Evolutionary conservation across 352 stramenopile genomes (phyloP).

Genomic region (Phytophthora sansomeana): DNA sequence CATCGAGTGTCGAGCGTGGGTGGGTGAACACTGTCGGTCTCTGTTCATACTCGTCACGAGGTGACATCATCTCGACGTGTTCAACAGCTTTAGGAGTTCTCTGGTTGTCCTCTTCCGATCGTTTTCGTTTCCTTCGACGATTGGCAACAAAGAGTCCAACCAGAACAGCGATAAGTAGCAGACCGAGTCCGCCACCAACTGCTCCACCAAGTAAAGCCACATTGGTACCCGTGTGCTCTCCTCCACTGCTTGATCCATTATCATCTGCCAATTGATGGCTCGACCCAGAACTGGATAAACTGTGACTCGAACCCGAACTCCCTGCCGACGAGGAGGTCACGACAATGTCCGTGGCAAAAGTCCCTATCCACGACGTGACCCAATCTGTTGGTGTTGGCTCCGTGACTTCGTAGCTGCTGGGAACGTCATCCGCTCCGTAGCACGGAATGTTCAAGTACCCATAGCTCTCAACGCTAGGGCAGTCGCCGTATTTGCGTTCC

Average conservation of each 20-base stretch:
- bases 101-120: constrained; percentile 8
- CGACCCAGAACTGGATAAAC: background rate
- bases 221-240: constrained; percentile 7
- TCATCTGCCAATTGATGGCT: background rate
- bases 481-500: constrained; percentile 29
- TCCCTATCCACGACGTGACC: constrained; percentile 32
- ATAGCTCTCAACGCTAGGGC: constrained; percentile 20
- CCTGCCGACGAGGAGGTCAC: constrained; percentile 1
- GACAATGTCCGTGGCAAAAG: constrained; percentile 5
- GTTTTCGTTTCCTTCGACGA: constrained; percentile 19
- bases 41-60: constrained; percentile 1
- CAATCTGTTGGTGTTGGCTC: constrained; percentile 28
- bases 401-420: constrained; percentile 2
- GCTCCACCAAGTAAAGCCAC: constrained; percentile 20
- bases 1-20: constrained; percentile 18
- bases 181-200: constrained; percentile 20
- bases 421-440: constrained; percentile 22
- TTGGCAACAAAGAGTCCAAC: constrained; percentile 15
- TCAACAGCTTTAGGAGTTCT: constrained; percentile 11
- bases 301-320: constrained; percentile 4
- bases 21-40: constrained; percentile 22
- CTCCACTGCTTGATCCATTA: background rate
- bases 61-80: constrained; percentile 22
- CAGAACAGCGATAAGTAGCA: constrained; percentile 27
- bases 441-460: constrained; percentile 39